Base-by-base conservation (phyloP, 2,329 filamentous ascomycete genomes). In the Aspergillus pseudoviridinutans region DNA sequence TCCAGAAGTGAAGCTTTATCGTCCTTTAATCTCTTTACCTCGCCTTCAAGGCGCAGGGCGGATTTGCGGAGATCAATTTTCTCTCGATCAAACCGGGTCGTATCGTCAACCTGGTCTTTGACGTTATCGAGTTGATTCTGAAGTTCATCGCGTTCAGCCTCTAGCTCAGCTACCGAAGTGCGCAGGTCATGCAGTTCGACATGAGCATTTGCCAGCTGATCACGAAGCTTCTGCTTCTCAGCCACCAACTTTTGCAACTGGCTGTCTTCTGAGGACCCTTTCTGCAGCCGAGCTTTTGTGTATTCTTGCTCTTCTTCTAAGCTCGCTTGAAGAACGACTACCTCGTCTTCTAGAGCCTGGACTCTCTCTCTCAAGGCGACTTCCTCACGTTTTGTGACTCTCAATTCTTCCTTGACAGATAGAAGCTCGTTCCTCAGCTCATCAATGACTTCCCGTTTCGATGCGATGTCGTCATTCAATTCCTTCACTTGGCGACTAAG, bases 401-500 rank as follows among this genome's bases (percentile, higher is more conserved):
- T 84, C 8, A 92, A 79, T 56, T 91, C 86, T 61, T 92, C 88
- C 54, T 84, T 84, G 8, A 87, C 82, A 7, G 79, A 75, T 2
- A 87, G 84, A 3, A 92, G 75, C 65, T 92, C 88, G 53, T 80
- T 82, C 53, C 87, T 84, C 27, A 89, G 78, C 51, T 84, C 82
- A 20, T 88, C 88, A 5, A 91, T 73, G 47, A 84, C 79, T n/a
- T 81, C 77, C 66, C 89, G 84, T 61, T 88, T 85, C 28, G 83
- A 79, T 56, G 88, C 82, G 12, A 94, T 80, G 57, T 91, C 89
- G 50, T 85, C 82, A 66, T 89, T 87, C 9, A 94, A 79, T 52
- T 88, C 87, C 50, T 88, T 84, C 53, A 96, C 85, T 70, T 94
- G 90, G n/a, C 84, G 82, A 60, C 80, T 84, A 52, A 96, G 78